Evolutionary conservation across 306 rosid genomes (phyloP), one percentile per base, ranked within the genome.

Genomic region (Quillaja saponaria): DNA sequence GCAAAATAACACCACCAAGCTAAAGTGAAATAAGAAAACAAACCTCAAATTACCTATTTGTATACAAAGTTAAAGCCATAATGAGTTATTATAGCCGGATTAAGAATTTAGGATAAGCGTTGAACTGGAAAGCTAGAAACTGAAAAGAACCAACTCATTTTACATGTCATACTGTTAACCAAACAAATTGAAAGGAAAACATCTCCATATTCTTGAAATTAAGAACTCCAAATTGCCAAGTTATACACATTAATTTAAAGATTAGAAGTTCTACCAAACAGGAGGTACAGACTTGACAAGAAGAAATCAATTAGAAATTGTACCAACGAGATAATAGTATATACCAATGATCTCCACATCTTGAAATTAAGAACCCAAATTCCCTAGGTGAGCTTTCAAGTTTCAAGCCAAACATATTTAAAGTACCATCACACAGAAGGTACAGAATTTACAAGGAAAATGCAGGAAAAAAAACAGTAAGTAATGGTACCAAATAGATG

Each of bases 401-500:
- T n/a, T n/a, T n/a, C n/a, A n/a, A n/a, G n/a, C n/a, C n/a, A n/a
- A n/a, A n/a, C n/a, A n/a, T n/a, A n/a, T n/a, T n/a, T n/a, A n/a
- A n/a, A n/a, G 17, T 16, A 46, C 1, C 31, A 46, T n/a, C 14
- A n/a, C 8, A n/a, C 50, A 3, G 50, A 18, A 46, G 10, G 13
- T 6, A 45, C 14, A n/a, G n/a, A n/a, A n/a, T n/a, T n/a, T n/a
- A n/a, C n/a, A n/a, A n/a, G n/a, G n/a, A n/a, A n/a, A n/a, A n/a
- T n/a, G n/a, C n/a, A 6, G 3, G 20, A 6, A 2, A 7, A 14
- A 71, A 25, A 10, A 45, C 46, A 9, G 39, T 1, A 39, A 3
- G 58, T 33, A 37, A 15, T 49, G 8, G 49, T 82, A 87, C 97
- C 92, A 39, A 87, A 84, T 25, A 90, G 97, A 77, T 90, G 95